These are phyloP conservation scores for Leptographium wingfieldii DNA, from an alignment of 2,329 filamentous ascomycete genomes.

Conservation along the genomic window DNA sequence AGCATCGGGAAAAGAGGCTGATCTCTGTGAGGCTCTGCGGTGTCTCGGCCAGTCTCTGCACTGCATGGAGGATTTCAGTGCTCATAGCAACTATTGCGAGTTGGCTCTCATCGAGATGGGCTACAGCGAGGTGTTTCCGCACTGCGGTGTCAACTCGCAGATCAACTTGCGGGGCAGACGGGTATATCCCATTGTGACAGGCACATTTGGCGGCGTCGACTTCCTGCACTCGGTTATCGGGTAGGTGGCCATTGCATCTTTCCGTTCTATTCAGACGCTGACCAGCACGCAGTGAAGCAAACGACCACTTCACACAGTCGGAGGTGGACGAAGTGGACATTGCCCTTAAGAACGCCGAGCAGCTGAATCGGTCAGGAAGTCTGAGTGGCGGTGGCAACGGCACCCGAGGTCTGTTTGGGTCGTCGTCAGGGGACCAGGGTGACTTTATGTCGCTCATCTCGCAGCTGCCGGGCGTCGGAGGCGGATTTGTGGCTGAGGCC, in stretches of 20 bases:
- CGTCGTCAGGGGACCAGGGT: conserved; percentile 22
- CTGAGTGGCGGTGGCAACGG: conserved; percentile 12
- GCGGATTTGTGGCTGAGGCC: conserved; percentile 54
- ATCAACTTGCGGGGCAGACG: conserved; percentile 52
- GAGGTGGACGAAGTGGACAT: conserved; percentile 72
- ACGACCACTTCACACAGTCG: conserved; percentile 73
- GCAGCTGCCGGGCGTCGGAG: conserved; percentile 60
- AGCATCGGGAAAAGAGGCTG: conserved; percentile 54
- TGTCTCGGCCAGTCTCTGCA: conserved; percentile 67
- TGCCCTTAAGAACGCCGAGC: conserved; percentile 57
- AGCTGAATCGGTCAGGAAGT: conserved; percentile 21
- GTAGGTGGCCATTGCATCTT: conserved; percentile 6
- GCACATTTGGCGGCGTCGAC: conserved; percentile 64
- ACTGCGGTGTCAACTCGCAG: conserved; percentile 55
- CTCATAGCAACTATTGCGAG: conserved; percentile 76
- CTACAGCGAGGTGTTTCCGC: conserved; percentile 55
- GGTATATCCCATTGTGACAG: conserved; percentile 65
- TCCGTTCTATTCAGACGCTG: not conserved
- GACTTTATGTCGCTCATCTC: conserved; percentile 62
- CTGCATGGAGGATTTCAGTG: conserved; percentile 67
- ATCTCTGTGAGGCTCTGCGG: conserved; percentile 68
- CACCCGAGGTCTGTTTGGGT: conserved; percentile 21
- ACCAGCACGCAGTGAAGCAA: conserved; percentile 42
- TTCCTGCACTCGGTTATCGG: conserved; percentile 66
- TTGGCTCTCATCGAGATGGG: conserved; percentile 63